phyloP scores from a whole-genome alignment of 1,284 basidiomycete genomes.

The Leccinum holopus region DNA sequence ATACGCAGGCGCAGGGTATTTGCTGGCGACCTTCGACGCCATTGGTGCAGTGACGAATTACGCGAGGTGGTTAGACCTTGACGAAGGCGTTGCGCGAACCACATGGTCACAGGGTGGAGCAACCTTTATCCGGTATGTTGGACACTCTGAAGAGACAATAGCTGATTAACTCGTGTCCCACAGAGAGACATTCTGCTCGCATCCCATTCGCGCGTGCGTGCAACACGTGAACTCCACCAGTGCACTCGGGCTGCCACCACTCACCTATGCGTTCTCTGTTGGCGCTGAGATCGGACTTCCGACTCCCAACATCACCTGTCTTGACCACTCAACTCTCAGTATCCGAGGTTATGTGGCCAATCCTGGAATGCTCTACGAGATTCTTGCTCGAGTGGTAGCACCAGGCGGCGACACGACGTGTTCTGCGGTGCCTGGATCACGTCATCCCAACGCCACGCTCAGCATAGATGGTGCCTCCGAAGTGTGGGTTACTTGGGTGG shows the following conservation, averaged over 20 bases:
- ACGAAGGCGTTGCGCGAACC: constrained; percentile 55
- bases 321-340: constrained; percentile 53
- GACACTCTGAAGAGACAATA: not conserved
- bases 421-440: constrained; percentile 30
- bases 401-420: constrained; percentile 35
- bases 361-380: constrained; percentile 69
- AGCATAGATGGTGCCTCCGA: constrained; percentile 43
- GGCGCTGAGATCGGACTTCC: constrained; percentile 49
- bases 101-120: constrained; percentile 54
- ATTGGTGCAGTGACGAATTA: constrained; percentile 48
- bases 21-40: constrained; percentile 51
- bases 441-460: constrained; percentile 54
- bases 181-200: constrained; percentile 70
- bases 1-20: constrained; percentile 63
- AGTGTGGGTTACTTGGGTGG: constrained; percentile 67
- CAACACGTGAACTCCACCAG: constrained; percentile 48
- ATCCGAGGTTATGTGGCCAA: constrained; percentile 52
- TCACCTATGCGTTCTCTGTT: constrained; percentile 55
- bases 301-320: constrained; percentile 58
- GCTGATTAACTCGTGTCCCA: not conserved
- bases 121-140: constrained; percentile 47
- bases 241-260: constrained; percentile 32
- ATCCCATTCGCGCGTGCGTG: constrained; percentile 58
- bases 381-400: constrained; percentile 51
- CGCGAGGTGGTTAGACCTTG: constrained; percentile 67